These are phyloP conservation scores for Shiraia sp. DNA, from an alignment of 2,329 filamentous ascomycete genomes.

Conservation along the genomic window DNA sequence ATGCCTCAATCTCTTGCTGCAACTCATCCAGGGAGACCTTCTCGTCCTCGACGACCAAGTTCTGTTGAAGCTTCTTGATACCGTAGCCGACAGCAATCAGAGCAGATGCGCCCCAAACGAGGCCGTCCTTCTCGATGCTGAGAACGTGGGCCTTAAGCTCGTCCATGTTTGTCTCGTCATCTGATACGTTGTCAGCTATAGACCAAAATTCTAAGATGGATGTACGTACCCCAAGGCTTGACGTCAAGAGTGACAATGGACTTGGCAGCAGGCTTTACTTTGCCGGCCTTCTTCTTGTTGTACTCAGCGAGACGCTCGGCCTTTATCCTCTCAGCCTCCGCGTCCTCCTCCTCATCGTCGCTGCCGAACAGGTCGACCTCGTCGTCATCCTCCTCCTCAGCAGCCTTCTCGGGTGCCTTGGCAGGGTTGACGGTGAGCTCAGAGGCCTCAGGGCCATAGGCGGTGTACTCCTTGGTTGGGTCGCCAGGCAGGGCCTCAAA, in stretches of 20 bases:
- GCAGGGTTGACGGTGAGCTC: constrained; percentile 83
- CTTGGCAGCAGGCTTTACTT: constrained; percentile 91
- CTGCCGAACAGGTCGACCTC: constrained; percentile 93
- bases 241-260: constrained; percentile 94
- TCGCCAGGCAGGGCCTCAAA: constrained; percentile 91
- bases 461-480: constrained; percentile 82
- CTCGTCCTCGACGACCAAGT: constrained; percentile 95
- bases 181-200: constrained; percentile 47
- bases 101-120: constrained; percentile 93
- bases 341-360: constrained; percentile 72
- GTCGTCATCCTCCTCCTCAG: constrained; percentile 68
- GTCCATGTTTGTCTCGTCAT: constrained; percentile 92
- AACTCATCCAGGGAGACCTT: constrained; percentile 89
- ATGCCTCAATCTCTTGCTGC: constrained; percentile 79
- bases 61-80: constrained; percentile 99
- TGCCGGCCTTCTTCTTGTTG: constrained; percentile 94
- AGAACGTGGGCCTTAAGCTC: constrained; percentile 80
- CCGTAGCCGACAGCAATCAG: constrained; percentile 90
- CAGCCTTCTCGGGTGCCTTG: constrained; percentile 70
- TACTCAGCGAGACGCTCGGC: constrained; percentile 92
- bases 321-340: constrained; percentile 79
- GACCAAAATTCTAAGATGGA: neutral
- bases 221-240: constrained; percentile 92
- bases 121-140: constrained; percentile 85
- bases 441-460: constrained; percentile 83